phyloP scores from a whole-genome alignment of 2,329 filamentous ascomycete species.

The Exophiala sp. region DNA sequence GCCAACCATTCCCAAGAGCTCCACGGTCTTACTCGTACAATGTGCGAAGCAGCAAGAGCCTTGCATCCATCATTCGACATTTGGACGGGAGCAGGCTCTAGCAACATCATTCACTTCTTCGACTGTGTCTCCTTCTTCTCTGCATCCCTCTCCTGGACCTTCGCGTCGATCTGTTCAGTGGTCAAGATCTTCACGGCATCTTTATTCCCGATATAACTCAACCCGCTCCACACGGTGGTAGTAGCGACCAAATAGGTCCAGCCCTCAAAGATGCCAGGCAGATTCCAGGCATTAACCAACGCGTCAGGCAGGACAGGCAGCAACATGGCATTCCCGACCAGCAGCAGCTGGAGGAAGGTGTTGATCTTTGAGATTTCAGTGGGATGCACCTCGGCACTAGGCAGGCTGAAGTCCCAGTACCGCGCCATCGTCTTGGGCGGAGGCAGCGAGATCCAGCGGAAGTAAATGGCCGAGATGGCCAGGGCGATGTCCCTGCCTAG shows the following conservation, averaged over 20 bases:
- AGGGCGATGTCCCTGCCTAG: conserved; percentile 81
- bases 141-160: conserved; percentile 21
- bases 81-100: too few relatives aligned
- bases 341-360: conserved; percentile 79
- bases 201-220: conserved; percentile 86
- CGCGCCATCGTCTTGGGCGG: conserved; percentile 84
- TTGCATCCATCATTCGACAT: too few relatives aligned
- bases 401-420: conserved; percentile 97
- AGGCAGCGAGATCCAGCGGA: conserved; percentile 88
- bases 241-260: conserved; percentile 68
- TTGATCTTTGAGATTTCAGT: conserved; percentile 60
- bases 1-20: too few relatives aligned
- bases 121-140: background rate
- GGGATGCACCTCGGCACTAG: conserved; percentile 42
- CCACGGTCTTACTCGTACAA: too few relatives aligned
- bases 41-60: too few relatives aligned
- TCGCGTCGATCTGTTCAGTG: conserved; percentile 37
- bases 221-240: conserved; percentile 88
- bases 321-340: conserved; percentile 79
- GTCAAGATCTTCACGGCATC: conserved; percentile 82
- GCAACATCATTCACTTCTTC: too few relatives aligned
- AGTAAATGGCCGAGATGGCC: conserved; percentile 83
- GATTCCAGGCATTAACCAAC: conserved; percentile 50
- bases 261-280: conserved; percentile 56
- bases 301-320: conserved; percentile 62